Base-by-base conservation (phyloP, 2,329 filamentous ascomycete species). In the Arthrobotrys sinensis region DNA sequence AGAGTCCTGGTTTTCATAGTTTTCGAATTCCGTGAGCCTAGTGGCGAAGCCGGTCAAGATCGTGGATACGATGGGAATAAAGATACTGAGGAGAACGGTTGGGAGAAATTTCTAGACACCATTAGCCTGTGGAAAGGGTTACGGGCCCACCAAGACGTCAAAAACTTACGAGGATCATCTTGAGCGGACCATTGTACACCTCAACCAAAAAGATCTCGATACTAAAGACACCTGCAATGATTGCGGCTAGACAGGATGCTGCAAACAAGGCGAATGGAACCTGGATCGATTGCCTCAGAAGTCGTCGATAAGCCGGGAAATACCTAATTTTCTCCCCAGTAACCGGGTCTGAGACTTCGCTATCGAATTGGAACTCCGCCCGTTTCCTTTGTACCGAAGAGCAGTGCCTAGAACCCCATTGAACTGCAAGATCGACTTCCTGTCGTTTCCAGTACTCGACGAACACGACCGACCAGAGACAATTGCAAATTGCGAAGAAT, bases 391-490 rank as follows among this genome's bases (percentile, higher is more conserved):
- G 93, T 66, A 97, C 93, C 62, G 87, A 88, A 3, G 92, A 94
- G 0, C 97, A 94, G 5, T 92, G 92, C 63, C 92, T 90, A 2
- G 97, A 94, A 12, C 92, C 92, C 95, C 95, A 98, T 81, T 93
- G 90, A 14, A 97, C 90, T 7, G 91, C 91, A 6, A 98, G 87
- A 82, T 98, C 94, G 0, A 91, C 87, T 84, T 98, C 93, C 84
- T 96, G 93, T 82, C 95, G 92, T 86, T 96, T 97, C 95, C 95
- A 98, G 84, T 92, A 97, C 83, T 98, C 95, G 71, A 97, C 92
- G 83, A 97, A 97, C 57, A 95, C 86, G 1, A 96, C 90, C 72
- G 91, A 91, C 93, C 94, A 97, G n/a, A 97, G 85, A 38, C 90
- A 91, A 83, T 91, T 94, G 52, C 91, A 87, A 0, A 94, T 84